Evolutionary conservation across 306 rosid species (phyloP).

Genomic region (Alnus rubra): DNA sequence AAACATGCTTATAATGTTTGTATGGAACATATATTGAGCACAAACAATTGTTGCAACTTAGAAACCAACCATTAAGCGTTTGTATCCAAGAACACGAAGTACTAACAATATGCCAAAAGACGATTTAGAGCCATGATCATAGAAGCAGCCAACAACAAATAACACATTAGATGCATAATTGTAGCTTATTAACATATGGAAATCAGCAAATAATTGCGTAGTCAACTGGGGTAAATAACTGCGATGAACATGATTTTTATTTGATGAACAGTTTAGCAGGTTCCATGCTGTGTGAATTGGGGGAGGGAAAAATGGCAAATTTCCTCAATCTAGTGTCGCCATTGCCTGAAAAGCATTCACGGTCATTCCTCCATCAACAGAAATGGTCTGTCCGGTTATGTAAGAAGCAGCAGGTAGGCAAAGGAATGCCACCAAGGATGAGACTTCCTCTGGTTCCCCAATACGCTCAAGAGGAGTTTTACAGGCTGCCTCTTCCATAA

Average conservation of each 20-base stretch:
- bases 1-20: neutral
- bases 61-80: no score
- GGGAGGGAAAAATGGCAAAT: neutral
- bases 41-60: neutral
- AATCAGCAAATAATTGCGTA: neutral
- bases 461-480: slow-evolving; percentile 47
- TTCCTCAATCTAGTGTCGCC: slow-evolving; percentile 7
- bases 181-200: neutral
- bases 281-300: neutral
- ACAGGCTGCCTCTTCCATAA: slow-evolving; percentile 32
- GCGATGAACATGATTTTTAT: neutral
- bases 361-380: slow-evolving; percentile 58
- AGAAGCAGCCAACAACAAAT: neutral
- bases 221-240: neutral
- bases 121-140: neutral
- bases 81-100: neutral
- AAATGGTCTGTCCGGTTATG: slow-evolving; percentile 57
- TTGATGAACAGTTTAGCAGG: neutral
- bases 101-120: neutral
- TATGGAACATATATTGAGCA: neutral
- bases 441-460: slow-evolving; percentile 53
- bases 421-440: slow-evolving; percentile 56
- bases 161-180: neutral
- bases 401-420: slow-evolving; percentile 69
- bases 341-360: slow-evolving; percentile 40